phyloP scores from a whole-genome alignment of 2,329 filamentous ascomycete genomes.

The Venturia oleaginea region DNA sequence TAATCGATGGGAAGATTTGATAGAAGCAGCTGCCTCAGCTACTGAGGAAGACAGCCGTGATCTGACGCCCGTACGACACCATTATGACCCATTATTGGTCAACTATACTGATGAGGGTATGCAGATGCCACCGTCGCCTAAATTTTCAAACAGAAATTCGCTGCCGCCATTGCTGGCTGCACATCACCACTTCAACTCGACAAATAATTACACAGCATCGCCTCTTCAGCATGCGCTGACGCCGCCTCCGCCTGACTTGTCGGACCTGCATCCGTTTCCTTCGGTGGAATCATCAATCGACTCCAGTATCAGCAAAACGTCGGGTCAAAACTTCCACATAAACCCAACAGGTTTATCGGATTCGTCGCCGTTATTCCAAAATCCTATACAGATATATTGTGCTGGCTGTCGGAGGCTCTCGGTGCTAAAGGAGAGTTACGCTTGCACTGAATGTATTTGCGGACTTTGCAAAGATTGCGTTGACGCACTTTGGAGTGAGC shows the following conservation, averaged over 20 bases:
- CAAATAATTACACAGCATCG: slow-evolving; percentile 65
- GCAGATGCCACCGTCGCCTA: slow-evolving; percentile 31
- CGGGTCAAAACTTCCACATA: slow-evolving; percentile 13
- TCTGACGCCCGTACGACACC: slow-evolving; percentile 66
- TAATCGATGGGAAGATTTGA: slow-evolving; percentile 92
- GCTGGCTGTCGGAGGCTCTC: slow-evolving; percentile 75
- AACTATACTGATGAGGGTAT: slow-evolving; percentile 11
- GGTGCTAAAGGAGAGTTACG: slow-evolving; percentile 73
- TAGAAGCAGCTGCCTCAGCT: slow-evolving; percentile 86
- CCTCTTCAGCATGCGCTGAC: slow-evolving; percentile 86
- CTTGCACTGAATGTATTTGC: slow-evolving; percentile 93
- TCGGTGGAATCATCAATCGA: slow-evolving; percentile 75
- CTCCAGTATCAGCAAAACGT: slow-evolving; percentile 9
- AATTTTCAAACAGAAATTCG: slow-evolving; percentile 47
- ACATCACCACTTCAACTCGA: slow-evolving; percentile 38
- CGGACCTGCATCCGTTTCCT: slow-evolving; percentile 62
- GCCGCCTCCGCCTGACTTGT: slow-evolving; percentile 43
- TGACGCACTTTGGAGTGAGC: slow-evolving; percentile 66
- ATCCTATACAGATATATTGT: slow-evolving; percentile 78
- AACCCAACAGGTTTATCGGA: slow-evolving; percentile 11
- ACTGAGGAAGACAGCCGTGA: slow-evolving; percentile 86
- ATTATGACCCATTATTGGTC: background rate
- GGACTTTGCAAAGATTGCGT: slow-evolving; percentile 86
- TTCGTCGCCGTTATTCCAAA: slow-evolving; percentile 11
- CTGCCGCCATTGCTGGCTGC: slow-evolving; percentile 43